Percentiles rank a stretch among this genome's conserved stretches.
Conservation (phyloP, 306 rosid genomes). For the Rosa chinensis region DNA sequence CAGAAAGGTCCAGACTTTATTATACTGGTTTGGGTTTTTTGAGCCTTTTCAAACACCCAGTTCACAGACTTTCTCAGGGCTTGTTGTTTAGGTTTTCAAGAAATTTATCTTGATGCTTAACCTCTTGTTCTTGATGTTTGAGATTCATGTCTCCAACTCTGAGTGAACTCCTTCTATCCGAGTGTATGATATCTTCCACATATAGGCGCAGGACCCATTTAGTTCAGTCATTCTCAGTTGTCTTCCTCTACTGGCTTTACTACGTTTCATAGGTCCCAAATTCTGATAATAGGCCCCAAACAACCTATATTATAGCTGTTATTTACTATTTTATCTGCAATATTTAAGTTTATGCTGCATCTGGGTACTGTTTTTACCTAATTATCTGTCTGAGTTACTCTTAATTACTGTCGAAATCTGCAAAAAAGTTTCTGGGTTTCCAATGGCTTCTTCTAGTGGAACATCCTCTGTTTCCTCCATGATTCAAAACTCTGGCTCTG, state of each 20-base stretch:
- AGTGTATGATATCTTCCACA: conserved; percentile 90
- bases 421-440: conserved; percentile 13
- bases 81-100: not conserved
- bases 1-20: conserved; percentile 12
- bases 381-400: not conserved
- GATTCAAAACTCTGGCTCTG: conserved; percentile 70
- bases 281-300: conserved; percentile 5
- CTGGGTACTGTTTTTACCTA: conserved; percentile 47
- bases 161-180: conserved; percentile 68
- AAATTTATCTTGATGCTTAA: conserved; percentile 53
- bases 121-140: conserved; percentile 69
- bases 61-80: not conserved
- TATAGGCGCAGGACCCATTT: conserved; percentile 89
- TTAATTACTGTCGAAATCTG: not conserved
- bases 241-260: conserved; percentile 87
- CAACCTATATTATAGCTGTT: conserved; percentile 2
- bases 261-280: conserved; percentile 64
- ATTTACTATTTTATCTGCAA: conserved; percentile 22
- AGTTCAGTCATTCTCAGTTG: conserved; percentile 99
- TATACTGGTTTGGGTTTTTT: conserved; percentile 15
- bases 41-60: conserved; percentile 3
- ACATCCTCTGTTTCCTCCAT: conserved; percentile 65
- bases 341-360: conserved; percentile 27
- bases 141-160: conserved; percentile 92
- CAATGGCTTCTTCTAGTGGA: conserved; percentile 85